Evolutionary conservation across 768 basidiomycete species (phyloP), one percentile per base, ranked within the genome.

Genomic region (Crucibulum laeve): DNA sequence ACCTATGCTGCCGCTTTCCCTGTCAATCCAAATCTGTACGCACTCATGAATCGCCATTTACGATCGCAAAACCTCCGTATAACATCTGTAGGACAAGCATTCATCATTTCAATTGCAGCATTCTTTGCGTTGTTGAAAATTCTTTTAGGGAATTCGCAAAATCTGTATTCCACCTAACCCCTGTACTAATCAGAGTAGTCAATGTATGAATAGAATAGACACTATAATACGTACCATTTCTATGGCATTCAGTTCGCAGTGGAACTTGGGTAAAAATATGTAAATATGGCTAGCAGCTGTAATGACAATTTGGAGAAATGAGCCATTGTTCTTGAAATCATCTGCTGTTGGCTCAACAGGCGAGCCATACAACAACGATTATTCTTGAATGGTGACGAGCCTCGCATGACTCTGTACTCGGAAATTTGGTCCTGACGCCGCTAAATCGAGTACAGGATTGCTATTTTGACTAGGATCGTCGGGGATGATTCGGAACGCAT

Each of bases 171-270:
- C n/a, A n/a, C n/a, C n/a, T n/a, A n/a, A n/a, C n/a, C n/a, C n/a
- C n/a, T n/a, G n/a, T n/a, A n/a, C n/a, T n/a, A n/a, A n/a, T n/a
- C 38, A n/a, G n/a, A n/a, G n/a, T n/a, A n/a, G n/a, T n/a, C n/a
- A n/a, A 45, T 58, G 59, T 47, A 42, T 50, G 51, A 42, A 41
- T n/a, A 26, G 43, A 33, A 30, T 34, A 26, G 25, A n/a, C n/a
- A 18, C 10, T 18, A 8, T 22, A 40, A 44, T 6, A 39, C 56
- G 40, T 50, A 62, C 58, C 59, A 64, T 62, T 49, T 69, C 68
- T 50, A 70, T 70, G 24, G 61, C 59, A 48, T 70, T 69, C 6
- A 69, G 53, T 51, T 70, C 59, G 38, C 63, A 66, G 39, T 69
- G 62, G 48, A 65, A 70, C 48, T 70, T 70, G 24, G 44, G 47